Conservation (phyloP, 331 rosid genomes). For the Erythrophleum ivorense region DNA sequence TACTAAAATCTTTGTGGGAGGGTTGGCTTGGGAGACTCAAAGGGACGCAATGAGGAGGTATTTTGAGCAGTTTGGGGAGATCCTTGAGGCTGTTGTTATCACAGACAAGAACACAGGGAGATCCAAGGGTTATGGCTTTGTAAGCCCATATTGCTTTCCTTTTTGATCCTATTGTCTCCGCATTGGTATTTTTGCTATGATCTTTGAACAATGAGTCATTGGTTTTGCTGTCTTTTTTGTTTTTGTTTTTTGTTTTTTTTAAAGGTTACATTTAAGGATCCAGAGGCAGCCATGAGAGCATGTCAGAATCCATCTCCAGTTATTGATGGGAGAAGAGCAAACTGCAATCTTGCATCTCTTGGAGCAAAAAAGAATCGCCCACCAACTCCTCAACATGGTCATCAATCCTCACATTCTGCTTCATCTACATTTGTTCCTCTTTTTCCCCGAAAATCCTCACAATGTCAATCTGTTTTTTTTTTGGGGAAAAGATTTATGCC, state of each 20-base stretch:
- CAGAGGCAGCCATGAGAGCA: constrained; percentile 91
- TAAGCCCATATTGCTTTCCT: constrained; percentile 49
- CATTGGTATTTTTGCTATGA: constrained; percentile 8
- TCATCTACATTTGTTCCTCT: not conserved
- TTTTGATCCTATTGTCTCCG: not conserved
- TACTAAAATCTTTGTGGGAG: constrained; percentile 95
- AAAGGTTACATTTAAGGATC: constrained; percentile 95
- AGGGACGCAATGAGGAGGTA: constrained; percentile 88
- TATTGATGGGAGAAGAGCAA: constrained; percentile 97
- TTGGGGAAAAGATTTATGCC: not conserved
- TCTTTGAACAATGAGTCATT: not conserved
- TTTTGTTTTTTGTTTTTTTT: not conserved
- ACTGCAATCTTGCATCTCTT: constrained; percentile 95
- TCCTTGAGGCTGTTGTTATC: constrained; percentile 94
- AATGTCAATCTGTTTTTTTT: not conserved
- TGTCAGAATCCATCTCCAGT: constrained; percentile 96
- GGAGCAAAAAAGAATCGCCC: constrained; percentile 82
- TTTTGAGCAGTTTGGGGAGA: constrained; percentile 96
- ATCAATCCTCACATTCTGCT: constrained; percentile 23
- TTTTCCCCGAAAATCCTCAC: not conserved
- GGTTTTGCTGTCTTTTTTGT: not conserved
- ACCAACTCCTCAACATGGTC: constrained; percentile 73
- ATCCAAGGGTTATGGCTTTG: constrained; percentile 99
- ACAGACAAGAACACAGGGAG: constrained; percentile 93
- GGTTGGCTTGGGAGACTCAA: constrained; percentile 98